Evolutionary conservation across 2,329 filamentous ascomycete species (phyloP).

Genomic region (Aureobasidium sp.): DNA sequence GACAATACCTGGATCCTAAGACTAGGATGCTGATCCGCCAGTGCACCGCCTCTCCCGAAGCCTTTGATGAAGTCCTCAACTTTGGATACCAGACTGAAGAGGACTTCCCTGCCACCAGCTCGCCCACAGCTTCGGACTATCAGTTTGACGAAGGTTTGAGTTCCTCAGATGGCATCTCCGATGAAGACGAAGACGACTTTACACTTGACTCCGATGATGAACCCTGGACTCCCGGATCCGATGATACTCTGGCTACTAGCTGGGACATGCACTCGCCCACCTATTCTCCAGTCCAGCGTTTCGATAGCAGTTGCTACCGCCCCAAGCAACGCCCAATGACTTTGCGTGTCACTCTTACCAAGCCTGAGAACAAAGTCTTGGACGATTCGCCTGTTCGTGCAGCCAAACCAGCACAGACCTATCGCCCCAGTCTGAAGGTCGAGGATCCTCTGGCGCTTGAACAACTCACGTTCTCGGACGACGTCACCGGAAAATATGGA

Average conservation of each 20-base stretch:
- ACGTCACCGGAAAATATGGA: constrained; percentile 33
- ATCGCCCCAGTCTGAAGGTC: neutral
- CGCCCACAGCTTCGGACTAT: neutral
- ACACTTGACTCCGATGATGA: neutral
- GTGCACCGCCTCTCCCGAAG: constrained; percentile 82
- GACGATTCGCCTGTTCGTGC: constrained; percentile 38
- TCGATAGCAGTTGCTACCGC: constrained; percentile 5
- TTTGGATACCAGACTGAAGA: constrained; percentile 67
- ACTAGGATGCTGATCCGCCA: constrained; percentile 78
- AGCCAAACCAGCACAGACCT: neutral
- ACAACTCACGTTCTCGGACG: constrained; percentile 39
- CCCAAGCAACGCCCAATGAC: constrained; percentile 77
- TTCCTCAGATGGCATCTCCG: constrained; percentile 10
- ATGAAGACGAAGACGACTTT: constrained; percentile 12
- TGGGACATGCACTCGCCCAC: neutral
- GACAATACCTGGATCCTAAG: constrained; percentile 86
- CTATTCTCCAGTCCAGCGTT: neutral
- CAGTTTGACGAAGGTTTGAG: constrained; percentile 1
- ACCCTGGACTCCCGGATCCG: neutral
- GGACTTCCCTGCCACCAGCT: neutral
- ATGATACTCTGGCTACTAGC: neutral
- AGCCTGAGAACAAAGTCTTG: constrained; percentile 75
- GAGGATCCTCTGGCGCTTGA: constrained; percentile 49
- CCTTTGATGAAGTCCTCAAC: constrained; percentile 91
- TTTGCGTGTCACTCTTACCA: constrained; percentile 86